These are phyloP conservation scores for Sporothrix pallida DNA, from an alignment of 2,329 filamentous ascomycete genomes.

Conservation along the genomic window DNA sequence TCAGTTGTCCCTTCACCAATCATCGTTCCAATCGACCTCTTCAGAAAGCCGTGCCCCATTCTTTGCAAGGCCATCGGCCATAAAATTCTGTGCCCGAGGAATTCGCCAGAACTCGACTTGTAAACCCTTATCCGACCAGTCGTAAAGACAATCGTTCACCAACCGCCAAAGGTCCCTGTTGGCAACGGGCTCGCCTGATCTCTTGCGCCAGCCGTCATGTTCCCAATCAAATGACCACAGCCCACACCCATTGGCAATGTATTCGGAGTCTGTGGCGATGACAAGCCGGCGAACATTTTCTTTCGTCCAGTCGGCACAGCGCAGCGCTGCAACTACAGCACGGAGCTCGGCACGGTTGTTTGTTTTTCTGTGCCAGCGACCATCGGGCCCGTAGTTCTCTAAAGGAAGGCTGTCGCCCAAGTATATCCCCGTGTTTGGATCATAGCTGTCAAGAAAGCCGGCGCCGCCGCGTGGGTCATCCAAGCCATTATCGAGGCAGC, in stretches of 20 bases:
- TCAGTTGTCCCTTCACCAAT: too few species aligned
- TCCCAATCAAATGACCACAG: slow-evolving; percentile 50
- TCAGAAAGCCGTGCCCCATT: background rate
- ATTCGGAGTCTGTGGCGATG: slow-evolving; percentile 54
- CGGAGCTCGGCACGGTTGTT: background rate
- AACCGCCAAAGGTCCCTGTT: slow-evolving; percentile 54
- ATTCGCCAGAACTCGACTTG: slow-evolving; percentile 43
- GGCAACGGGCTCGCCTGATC: slow-evolving; percentile 39
- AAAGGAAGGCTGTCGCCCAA: background rate
- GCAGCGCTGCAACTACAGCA: background rate
- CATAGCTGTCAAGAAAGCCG: background rate
- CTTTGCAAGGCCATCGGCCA: background rate
- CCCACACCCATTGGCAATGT: slow-evolving; percentile 52
- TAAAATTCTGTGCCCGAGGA: slow-evolving; percentile 24
- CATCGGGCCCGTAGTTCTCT: background rate
- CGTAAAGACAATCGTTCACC: slow-evolving; percentile 2
- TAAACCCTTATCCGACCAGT: slow-evolving; percentile 35
- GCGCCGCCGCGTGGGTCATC: background rate
- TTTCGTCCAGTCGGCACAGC: background rate
- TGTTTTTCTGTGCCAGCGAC: background rate
- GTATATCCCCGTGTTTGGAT: background rate
- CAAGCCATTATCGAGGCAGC: background rate
- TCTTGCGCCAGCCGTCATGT: slow-evolving; percentile 46
- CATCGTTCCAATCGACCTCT: background rate
- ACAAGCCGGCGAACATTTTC: background rate